These are phyloP conservation scores for Fraxinus latifolia DNA, from an alignment of 305 asterid genomes.

Conservation along the genomic window DNA sequence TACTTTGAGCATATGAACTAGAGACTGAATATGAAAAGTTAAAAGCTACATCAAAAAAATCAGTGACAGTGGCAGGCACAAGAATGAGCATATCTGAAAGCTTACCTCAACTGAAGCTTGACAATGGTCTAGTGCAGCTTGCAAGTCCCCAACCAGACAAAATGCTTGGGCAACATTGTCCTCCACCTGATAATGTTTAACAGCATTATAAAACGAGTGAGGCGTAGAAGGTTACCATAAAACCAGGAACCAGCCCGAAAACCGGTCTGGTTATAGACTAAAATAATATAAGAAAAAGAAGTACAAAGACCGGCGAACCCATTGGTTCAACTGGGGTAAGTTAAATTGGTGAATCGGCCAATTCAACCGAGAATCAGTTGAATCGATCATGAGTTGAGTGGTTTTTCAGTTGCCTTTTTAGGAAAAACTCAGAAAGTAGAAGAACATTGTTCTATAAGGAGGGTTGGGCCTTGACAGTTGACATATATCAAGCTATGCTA, in stretches of 20 bases:
- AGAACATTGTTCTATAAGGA: not conserved
- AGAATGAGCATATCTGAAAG: constrained; percentile 9
- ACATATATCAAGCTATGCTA: not conserved
- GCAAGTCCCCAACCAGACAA: constrained; percentile 62
- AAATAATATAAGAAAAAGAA: not conserved
- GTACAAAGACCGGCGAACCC: not conserved
- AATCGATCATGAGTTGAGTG: not conserved
- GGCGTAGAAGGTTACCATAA: not conserved
- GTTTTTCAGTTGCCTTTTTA: not conserved
- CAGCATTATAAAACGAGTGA: not conserved
- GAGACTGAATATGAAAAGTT: not conserved
- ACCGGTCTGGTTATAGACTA: not conserved
- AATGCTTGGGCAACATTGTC: constrained; percentile 74
- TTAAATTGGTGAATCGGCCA: not conserved
- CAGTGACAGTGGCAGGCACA: not conserved
- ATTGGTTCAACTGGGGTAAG: not conserved
- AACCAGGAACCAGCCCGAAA: not conserved
- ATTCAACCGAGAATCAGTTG: not conserved
- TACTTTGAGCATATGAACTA: not conserved
- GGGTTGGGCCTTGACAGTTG: not conserved
- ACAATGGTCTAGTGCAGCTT: constrained; percentile 68
- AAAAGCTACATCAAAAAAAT: not conserved
- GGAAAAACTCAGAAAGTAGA: not conserved
- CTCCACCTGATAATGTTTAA: constrained; percentile 51
- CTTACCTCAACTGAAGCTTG: constrained; percentile 69